Conservation (phyloP, 352 stramenopile genomes). For the Globisporangium orthogonon region DNA sequence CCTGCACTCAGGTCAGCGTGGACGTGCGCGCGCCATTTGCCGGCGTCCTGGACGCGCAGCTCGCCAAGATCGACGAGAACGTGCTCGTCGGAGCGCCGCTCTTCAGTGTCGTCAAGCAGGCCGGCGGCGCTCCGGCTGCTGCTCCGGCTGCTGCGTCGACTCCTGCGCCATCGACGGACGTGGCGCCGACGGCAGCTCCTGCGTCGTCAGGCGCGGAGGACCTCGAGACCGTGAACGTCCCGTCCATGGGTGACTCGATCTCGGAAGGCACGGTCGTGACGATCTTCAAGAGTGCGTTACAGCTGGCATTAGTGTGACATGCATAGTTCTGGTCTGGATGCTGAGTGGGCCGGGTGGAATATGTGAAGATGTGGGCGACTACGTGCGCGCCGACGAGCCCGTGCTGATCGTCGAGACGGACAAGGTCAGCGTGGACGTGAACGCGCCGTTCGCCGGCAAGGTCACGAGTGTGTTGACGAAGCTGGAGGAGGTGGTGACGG, state of each 20-base stretch:
- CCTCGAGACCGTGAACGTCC: slow-evolving; percentile 78
- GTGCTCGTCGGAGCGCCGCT: slow-evolving; percentile 94
- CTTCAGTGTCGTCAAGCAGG: slow-evolving; percentile 69
- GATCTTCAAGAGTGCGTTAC: slow-evolving; percentile 60
- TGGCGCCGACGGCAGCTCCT: slow-evolving; percentile 12
- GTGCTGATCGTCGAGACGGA: slow-evolving; percentile 98
- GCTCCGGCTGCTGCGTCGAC: slow-evolving; percentile 8
- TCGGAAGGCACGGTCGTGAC: slow-evolving; percentile 97
- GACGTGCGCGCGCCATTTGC: slow-evolving; percentile 89
- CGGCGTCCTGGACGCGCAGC: slow-evolving; percentile 89
- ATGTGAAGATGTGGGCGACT: slow-evolving; percentile 88
- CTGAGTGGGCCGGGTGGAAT: neutral
- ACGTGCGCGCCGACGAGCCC: slow-evolving; percentile 93
- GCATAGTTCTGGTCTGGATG: neutral
- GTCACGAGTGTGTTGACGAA: slow-evolving; percentile 92
- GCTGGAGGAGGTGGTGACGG: slow-evolving; percentile 95
- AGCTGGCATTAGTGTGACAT: neutral
- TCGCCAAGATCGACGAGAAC: slow-evolving; percentile 91
- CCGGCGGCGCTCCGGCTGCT: slow-evolving; percentile 13
- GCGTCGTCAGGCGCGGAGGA: slow-evolving; percentile 23
- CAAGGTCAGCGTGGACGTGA: slow-evolving; percentile 94
- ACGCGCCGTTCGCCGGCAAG: slow-evolving; percentile 86
- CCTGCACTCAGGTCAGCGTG: slow-evolving; percentile 69
- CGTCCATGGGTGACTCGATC: slow-evolving; percentile 94
- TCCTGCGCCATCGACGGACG: slow-evolving; percentile 8